These are phyloP conservation scores for Lotus japonicus DNA, from an alignment of 306 rosid genomes.

Conservation along the genomic window DNA sequence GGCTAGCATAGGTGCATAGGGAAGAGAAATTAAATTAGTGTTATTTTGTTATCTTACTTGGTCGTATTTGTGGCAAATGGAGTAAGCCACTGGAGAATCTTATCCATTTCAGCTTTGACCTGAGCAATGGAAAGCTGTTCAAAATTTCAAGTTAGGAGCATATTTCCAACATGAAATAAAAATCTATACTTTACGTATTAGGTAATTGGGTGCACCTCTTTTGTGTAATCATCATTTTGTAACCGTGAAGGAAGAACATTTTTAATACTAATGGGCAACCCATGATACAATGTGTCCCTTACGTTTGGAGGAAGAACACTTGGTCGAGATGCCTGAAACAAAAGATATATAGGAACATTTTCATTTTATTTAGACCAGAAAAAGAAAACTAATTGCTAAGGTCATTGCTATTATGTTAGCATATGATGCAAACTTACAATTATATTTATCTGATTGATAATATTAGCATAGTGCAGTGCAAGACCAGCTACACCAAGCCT, in stretches of 20 bases:
- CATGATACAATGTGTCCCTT: conserved; percentile 76
- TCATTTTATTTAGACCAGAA: background rate
- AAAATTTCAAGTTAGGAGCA: conserved; percentile 22
- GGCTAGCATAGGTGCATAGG: background rate
- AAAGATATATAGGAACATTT: background rate
- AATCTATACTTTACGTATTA: background rate
- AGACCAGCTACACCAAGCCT: conserved; percentile 88
- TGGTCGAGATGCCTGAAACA: conserved; percentile 69
- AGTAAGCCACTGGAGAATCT: conserved; percentile 69
- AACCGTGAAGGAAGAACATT: conserved; percentile 48
- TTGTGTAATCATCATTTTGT: conserved; percentile 37
- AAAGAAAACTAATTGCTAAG: background rate
- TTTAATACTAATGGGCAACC: conserved; percentile 65
- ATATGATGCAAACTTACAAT: conserved; percentile 52
- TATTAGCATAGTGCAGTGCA: conserved; percentile 85
- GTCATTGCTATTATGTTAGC: background rate
- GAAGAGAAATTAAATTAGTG: background rate
- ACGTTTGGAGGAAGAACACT: conserved; percentile 60
- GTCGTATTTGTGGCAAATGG: conserved; percentile 74
- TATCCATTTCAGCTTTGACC: conserved; percentile 72
- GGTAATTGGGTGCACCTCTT: conserved; percentile 41
- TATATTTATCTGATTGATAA: conserved; percentile 68
- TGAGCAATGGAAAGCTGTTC: conserved; percentile 49
- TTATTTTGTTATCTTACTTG: conserved; percentile 45
- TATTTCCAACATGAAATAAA: background rate